A percentile compares a stretch with the other conserved stretches of the same genome.
Conservation (phyloP, 768 basidiomycete genomes). For the Collybia sordida region DNA sequence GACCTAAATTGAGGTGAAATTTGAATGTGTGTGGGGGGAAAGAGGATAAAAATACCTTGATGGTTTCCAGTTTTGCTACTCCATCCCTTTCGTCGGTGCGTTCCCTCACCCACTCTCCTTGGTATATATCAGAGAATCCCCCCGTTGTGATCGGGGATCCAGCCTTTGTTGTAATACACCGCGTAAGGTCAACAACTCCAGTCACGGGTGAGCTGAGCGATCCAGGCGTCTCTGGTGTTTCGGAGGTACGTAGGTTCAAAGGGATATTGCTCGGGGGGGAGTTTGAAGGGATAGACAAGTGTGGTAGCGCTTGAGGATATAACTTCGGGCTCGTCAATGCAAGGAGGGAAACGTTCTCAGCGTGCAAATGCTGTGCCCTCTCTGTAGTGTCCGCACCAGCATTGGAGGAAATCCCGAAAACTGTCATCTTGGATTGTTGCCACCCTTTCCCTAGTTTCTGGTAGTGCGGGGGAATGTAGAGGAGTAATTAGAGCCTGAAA, state of each 20-base stretch:
- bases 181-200: slow-evolving; percentile 32
- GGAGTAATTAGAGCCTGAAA: too few species aligned
- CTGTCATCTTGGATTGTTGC: too few species aligned
- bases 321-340: too few species aligned
- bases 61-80: slow-evolving; percentile 8
- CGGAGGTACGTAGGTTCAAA: neutral
- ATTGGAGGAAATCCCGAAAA: too few species aligned
- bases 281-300: neutral
- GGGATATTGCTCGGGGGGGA: too few species aligned
- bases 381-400: too few species aligned
- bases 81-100: slow-evolving; percentile 1
- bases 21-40: neutral
- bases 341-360: too few species aligned
- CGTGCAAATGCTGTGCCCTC: too few species aligned
- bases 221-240: slow-evolving; percentile 25
- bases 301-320: neutral
- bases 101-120: slow-evolving; percentile 32
- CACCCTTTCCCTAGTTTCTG: too few species aligned
- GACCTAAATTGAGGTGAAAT: slow-evolving; percentile 27
- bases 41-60: slow-evolving; percentile 5
- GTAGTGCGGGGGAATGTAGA: too few species aligned
- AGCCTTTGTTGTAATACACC: slow-evolving; percentile 20
- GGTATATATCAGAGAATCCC: slow-evolving; percentile 49
- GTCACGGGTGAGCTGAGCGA: slow-evolving; percentile 27
- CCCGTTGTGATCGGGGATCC: slow-evolving; percentile 41